phyloP scores from a whole-genome alignment of 2,329 filamentous ascomycete genomes.

The Trichoderma polysporum region DNA sequence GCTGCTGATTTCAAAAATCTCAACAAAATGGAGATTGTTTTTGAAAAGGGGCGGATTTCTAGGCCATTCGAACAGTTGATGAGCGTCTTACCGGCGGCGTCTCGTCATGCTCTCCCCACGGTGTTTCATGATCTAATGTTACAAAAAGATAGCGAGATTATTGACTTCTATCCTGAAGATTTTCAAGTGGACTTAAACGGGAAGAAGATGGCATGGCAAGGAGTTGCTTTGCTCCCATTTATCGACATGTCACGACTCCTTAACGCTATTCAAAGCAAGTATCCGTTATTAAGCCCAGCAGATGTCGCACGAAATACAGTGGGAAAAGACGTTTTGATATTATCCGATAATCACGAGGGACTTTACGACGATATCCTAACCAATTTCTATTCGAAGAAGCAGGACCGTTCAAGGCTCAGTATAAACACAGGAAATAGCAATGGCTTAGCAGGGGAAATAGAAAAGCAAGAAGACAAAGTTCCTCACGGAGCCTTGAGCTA shows the following conservation, averaged over 20 bases:
- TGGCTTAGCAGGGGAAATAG: constrained; percentile 75
- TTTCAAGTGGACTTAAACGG: constrained; percentile 94
- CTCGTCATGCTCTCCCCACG: constrained; percentile 84
- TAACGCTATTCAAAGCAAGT: constrained; percentile 77
- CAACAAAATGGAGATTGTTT: constrained; percentile 73
- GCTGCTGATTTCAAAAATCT: constrained; percentile 91
- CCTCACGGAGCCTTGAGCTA: constrained; percentile 80
- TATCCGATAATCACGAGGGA: constrained; percentile 75
- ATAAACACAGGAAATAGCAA: constrained; percentile 74
- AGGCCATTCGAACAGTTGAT: constrained; percentile 96
- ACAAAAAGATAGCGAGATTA: constrained; percentile 82
- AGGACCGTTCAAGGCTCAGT: constrained; percentile 63
- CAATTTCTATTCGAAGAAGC: constrained; percentile 91
- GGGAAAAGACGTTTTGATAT: constrained; percentile 77
- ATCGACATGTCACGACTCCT: constrained; percentile 90
- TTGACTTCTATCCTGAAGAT: constrained; percentile 95
- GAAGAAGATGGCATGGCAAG: constrained; percentile 98
- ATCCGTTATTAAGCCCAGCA: constrained; percentile 73
- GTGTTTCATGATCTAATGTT: constrained; percentile 92
- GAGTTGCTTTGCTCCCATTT: constrained; percentile 88
- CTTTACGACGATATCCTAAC: constrained; percentile 82
- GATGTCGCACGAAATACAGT: constrained; percentile 76
- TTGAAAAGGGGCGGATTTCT: constrained; percentile 82
- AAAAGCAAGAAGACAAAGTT: constrained; percentile 79
- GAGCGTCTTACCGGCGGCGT: constrained; percentile 93